Evolutionary conservation across 371 early-diverging fungal genomes (phyloP).

Genomic region (Dichotomocladium elegans): DNA sequence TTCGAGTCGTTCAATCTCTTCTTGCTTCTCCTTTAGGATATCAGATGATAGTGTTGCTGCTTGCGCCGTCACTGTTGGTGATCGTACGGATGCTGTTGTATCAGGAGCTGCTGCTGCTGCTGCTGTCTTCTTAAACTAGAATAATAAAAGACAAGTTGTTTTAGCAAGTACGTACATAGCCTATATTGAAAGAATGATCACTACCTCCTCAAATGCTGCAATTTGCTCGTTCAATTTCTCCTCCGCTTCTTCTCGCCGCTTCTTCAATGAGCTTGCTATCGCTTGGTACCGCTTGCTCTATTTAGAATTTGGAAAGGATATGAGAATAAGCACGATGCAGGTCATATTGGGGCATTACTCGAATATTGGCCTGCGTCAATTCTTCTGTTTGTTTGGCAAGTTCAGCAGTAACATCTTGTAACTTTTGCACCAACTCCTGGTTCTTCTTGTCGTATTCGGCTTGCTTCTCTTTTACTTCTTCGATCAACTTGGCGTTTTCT

Average conservation of each 20-base stretch:
- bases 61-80: too few species aligned
- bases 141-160: not conserved
- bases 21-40: not conserved
- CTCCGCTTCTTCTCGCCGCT: not conserved
- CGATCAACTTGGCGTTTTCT: not conserved
- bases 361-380: not conserved
- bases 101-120: too few species aligned
- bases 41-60: too few species aligned
- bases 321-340: too few species aligned
- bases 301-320: too few species aligned
- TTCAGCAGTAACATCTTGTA: too few species aligned
- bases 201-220: too few species aligned
- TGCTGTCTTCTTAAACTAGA: too few species aligned
- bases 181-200: too few species aligned
- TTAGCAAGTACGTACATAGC: not conserved
- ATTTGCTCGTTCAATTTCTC: not conserved
- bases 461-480: not conserved
- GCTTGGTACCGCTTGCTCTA: not conserved
- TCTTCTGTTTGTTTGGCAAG: not conserved
- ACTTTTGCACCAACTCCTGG: too few species aligned
- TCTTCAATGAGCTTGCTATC: not conserved
- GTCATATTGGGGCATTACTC: not conserved
- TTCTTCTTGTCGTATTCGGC: too few species aligned
- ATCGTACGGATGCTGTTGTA: not conserved
- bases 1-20: not conserved